Conservation (phyloP, 2,329 filamentous ascomycete genomes). For the Fusarium bulbicola region DNA sequence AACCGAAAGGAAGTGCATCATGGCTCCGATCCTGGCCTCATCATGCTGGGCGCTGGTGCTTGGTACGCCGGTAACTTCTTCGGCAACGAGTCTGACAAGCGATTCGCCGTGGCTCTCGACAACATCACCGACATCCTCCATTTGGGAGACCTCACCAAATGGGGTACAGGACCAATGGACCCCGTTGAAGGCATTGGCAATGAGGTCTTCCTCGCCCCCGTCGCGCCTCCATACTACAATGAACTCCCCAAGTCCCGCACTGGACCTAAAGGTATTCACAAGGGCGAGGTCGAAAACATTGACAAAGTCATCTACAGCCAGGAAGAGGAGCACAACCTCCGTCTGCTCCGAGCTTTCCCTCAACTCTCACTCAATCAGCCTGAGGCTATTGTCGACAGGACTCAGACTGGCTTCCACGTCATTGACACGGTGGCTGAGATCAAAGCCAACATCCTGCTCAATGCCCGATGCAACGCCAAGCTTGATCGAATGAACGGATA, state of each 20-base stretch:
- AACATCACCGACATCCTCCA: constrained; percentile 38
- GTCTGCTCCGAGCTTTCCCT: constrained; percentile 32
- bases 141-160: constrained; percentile 29
- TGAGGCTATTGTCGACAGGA: constrained; percentile 33
- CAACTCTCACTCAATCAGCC: constrained; percentile 33
- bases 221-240: constrained; percentile 38
- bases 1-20: constrained; percentile 18
- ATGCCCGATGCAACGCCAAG: constrained; percentile 60
- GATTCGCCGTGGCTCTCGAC: constrained; percentile 32
- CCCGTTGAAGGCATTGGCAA: constrained; percentile 41
- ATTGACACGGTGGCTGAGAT: constrained; percentile 42
- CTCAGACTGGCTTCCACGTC: constrained; percentile 45
- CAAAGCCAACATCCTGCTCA: constrained; percentile 58
- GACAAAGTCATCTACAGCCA: constrained; percentile 23
- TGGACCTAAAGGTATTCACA: constrained; percentile 30
- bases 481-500: constrained; percentile 46
- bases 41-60: constrained; percentile 40
- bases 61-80: constrained; percentile 34
- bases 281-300: constrained; percentile 39
- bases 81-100: constrained; percentile 14
- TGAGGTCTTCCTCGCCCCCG: constrained; percentile 43
- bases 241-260: constrained; percentile 23
- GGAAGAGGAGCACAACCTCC: constrained; percentile 28
- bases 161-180: constrained; percentile 36
- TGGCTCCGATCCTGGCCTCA: constrained; percentile 29